Percentiles rank a stretch among this genome's conserved stretches.
Conservation (phyloP, 176 grass and related monocot genomes). For the Juncus inflexus region DNA sequence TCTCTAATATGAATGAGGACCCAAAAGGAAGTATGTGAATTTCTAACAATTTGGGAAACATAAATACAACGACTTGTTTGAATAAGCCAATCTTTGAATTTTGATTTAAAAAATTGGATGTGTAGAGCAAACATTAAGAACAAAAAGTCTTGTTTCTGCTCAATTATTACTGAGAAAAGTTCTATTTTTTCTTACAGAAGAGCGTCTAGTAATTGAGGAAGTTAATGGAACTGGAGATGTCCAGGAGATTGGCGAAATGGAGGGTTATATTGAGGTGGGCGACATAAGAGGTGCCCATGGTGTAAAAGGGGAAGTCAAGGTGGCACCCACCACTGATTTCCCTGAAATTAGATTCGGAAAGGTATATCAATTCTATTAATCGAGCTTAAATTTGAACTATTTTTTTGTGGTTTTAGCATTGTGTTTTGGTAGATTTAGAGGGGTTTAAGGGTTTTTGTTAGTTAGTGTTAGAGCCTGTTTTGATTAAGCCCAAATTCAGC, state of each 20-base stretch:
- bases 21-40: too few species aligned
- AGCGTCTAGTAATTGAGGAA: constrained; percentile 11
- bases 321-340: constrained; percentile 70
- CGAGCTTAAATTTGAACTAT: too few species aligned
- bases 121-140: too few species aligned
- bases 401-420: neutral
- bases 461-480: neutral
- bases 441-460: neutral
- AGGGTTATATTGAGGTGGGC: constrained; percentile 54
- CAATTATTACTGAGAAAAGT: too few species aligned
- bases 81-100: too few species aligned
- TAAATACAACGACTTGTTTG: too few species aligned
- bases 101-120: too few species aligned
- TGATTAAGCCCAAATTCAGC: neutral
- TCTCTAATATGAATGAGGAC: neutral
- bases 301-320: constrained; percentile 75
- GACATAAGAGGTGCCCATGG: constrained; percentile 62
- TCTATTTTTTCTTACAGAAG: constrained; percentile 16
- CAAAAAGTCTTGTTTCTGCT: too few species aligned
- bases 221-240: constrained; percentile 17
- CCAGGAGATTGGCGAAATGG: constrained; percentile 13
- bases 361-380: constrained; percentile 28
- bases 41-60: too few species aligned
- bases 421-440: neutral
- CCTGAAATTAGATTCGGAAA: constrained; percentile 72